Base-by-base conservation (phyloP, 2,329 filamentous ascomycete species). In the Mariannaea elegans region DNA sequence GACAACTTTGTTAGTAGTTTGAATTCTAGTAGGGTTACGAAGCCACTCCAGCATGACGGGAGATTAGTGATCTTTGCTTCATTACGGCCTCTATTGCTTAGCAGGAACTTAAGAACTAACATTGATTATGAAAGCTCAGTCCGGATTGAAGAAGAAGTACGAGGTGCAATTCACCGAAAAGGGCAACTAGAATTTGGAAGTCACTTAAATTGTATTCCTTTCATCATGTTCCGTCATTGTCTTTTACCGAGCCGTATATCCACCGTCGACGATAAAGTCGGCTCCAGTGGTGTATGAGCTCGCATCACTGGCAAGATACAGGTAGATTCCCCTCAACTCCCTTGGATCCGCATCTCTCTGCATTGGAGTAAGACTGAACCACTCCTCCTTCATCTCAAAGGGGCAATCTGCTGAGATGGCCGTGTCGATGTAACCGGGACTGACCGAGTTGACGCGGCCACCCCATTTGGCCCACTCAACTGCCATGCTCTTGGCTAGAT, bases 381-480 rank as follows among this genome's bases (percentile, higher is more conserved):
- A 75, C 58, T 72, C 58, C 61, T 75, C 73, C 61, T 75, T 73
- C 71, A 75, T 72, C 63, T 74, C 72, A 48, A 72, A 73, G 0
- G 71, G 66, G 29, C 71, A 73, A 34, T 71, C 71, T 4, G 65
- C 73, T 38, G 67, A 75, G 29, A 76, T 76, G 13, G 64, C 68
- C 5, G 75, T 78, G 45, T 76, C 75, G 34, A 78, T 76, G 56
- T 78, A 78, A 6, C 76, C 76, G 7, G 75, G 76, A 69, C 63
- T 67, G 61, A 79, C 68, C 46, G 69, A 77, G 62, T 80, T 79
- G 18, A 80, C 76, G n/a, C 77, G 71, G 41, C 73, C 74, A 23
- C 73, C 72, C 61, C 78, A 78, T 49, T 79, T 76, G 1, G 75
- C 77, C 78, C 78, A 81, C 61, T 81, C 79, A 8, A 80, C 79